A percentile compares a stretch with the other conserved stretches of the same genome.
These are phyloP conservation scores for Purshia tridentata DNA, from an alignment of 306 rosid species.

Conservation along the genomic window DNA sequence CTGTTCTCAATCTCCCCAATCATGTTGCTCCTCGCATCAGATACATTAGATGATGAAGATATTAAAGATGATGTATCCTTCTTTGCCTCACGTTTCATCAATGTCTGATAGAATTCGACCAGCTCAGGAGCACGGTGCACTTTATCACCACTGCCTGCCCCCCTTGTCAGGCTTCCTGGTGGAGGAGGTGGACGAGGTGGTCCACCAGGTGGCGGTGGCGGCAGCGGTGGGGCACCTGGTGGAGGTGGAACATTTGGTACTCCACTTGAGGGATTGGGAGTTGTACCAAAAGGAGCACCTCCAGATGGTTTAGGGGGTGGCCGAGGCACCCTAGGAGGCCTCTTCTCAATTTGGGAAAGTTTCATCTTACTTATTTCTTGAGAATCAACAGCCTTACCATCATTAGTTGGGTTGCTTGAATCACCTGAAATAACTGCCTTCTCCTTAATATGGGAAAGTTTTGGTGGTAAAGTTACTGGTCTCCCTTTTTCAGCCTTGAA, in stretches of 20 bases:
- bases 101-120: constrained; percentile 91
- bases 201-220: constrained; percentile 58
- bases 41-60: constrained; percentile 64
- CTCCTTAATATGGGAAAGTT: constrained; percentile 71
- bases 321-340: constrained; percentile 80
- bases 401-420: constrained; percentile 55
- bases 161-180: constrained; percentile 76
- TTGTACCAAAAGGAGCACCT: constrained; percentile 38
- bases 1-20: constrained; percentile 91
- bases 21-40: constrained; percentile 92
- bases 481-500: constrained; percentile 53
- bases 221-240: constrained; percentile 61
- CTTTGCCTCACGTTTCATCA: constrained; percentile 97
- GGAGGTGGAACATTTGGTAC: constrained; percentile 41
- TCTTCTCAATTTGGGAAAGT: constrained; percentile 80
- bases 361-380: constrained; percentile 76
- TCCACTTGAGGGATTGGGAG: constrained; percentile 50
- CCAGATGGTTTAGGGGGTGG: constrained; percentile 81
- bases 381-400: constrained; percentile 49
- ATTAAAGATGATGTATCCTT: constrained; percentile 68
- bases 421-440: constrained; percentile 49
- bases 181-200: constrained; percentile 95
- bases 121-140: constrained; percentile 84
- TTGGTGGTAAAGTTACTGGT: constrained; percentile 57
- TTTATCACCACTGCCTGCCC: constrained; percentile 64